Base-by-base conservation (phyloP, 164 flowering plant genomes). In the Piper betle region DNA sequence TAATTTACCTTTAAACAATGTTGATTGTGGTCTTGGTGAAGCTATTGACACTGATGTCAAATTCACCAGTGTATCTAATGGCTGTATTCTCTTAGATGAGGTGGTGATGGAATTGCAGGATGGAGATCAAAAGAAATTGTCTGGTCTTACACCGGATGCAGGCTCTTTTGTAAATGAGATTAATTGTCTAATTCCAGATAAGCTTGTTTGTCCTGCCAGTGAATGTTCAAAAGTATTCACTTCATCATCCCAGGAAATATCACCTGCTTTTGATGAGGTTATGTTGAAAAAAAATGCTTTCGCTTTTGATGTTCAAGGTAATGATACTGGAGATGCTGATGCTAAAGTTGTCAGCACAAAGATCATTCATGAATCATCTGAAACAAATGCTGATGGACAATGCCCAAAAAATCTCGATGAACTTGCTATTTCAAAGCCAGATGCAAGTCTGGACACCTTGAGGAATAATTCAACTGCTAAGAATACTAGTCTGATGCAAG, bases 161-260 rank as follows among this genome's bases (percentile, higher is more conserved):
- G 33, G 33, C 33, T 25, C 33, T 25, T 25, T 25, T 25, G 33
- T 25, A 25, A 46, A 46, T 46, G 50, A 9, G 9, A 46, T 46
- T 9, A 46, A 10, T 46, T 46, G 50, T 46, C 15, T 46, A 46
- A 46, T 10, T 46, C 50, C 50, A 46, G 15, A 10, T 6, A 46
- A 46, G 11, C 50, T 10, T 46, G 15, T 4, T 46, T 10, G 50
- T 6, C 1, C 50, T 46, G 15, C 11, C 12, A 76, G 71, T 69
- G 90, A 77, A 46, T 63, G 55, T 61, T 9, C 66, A 5, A 65
- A 69, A 59, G 78, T 77, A 40, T 76, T 71, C 56, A 20, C 68
- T 17, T 62, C 71, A 39, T 69, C 63, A 38, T 58, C 50, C 37
- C 79, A 76, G 55, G 75, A 16, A 61, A 53, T 62, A 41, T 66